These are phyloP conservation scores for Biscogniauxia mediterranea DNA, from an alignment of 2,329 filamentous ascomycete genomes.

Conservation along the genomic window DNA sequence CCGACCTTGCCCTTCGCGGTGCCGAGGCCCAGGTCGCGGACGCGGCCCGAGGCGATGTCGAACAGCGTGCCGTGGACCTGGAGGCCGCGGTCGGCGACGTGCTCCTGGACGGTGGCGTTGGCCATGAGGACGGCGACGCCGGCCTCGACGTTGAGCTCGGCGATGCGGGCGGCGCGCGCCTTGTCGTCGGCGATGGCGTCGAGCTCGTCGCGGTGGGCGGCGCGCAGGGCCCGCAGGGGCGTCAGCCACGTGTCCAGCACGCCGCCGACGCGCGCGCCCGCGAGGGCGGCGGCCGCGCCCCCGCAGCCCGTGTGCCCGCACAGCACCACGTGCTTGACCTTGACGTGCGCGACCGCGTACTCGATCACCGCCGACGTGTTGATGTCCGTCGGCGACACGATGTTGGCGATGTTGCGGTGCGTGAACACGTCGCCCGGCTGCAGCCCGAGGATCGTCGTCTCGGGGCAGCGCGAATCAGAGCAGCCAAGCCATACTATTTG, in stretches of 20 bases:
- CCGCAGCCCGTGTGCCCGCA: slow-evolving; percentile 69
- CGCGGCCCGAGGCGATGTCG: slow-evolving; percentile 53
- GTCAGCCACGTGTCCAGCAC: slow-evolving; percentile 56
- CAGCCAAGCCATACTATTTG: slow-evolving; percentile 76
- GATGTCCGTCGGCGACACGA: slow-evolving; percentile 72
- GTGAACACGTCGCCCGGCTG: slow-evolving; percentile 84
- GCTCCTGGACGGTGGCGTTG: slow-evolving; percentile 68
- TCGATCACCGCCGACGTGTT: slow-evolving; percentile 74
- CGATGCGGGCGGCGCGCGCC: slow-evolving; percentile 59
- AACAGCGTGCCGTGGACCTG: slow-evolving; percentile 78
- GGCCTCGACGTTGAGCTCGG: slow-evolving; percentile 73
- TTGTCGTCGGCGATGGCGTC: slow-evolving; percentile 51
- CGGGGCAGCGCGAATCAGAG: slow-evolving; percentile 80
- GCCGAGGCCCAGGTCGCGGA: slow-evolving; percentile 49
- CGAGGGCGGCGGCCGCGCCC: slow-evolving; percentile 60
- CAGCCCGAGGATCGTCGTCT: slow-evolving; percentile 76
- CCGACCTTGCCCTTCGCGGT: slow-evolving; percentile 25
- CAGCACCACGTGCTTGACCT: slow-evolving; percentile 68
- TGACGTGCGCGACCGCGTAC: slow-evolving; percentile 71
- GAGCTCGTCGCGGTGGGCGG: slow-evolving; percentile 54
- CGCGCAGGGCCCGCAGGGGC: slow-evolving; percentile 46
- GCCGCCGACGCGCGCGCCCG: slow-evolving; percentile 46
- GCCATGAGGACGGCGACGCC: slow-evolving; percentile 66
- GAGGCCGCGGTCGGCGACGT: slow-evolving; percentile 67
- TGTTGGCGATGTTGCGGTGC: slow-evolving; percentile 88